Evolutionary conservation across 2,329 filamentous ascomycete genomes (phyloP).

Genomic region (Sporothrix variecibatus): DNA sequence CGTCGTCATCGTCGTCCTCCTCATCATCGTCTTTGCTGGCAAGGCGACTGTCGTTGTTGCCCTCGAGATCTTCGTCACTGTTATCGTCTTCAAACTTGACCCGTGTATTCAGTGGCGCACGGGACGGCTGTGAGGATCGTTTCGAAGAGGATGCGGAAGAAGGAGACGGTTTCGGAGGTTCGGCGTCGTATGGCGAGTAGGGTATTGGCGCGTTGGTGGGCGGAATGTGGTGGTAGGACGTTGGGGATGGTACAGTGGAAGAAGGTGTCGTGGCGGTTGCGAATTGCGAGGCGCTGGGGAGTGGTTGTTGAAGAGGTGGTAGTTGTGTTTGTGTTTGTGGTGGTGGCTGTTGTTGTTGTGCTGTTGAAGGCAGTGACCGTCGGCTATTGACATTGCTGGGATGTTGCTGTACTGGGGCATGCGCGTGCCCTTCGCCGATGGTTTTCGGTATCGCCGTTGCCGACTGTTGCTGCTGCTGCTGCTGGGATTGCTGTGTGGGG

Average conservation of each 20-base stretch:
- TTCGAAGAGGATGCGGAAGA: neutral
- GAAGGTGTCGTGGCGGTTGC: neutral
- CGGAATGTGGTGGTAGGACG: neutral
- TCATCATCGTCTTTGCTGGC: neutral
- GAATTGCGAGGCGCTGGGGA: neutral
- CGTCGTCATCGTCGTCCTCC: neutral
- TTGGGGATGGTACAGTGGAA: neutral
- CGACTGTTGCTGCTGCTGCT: neutral
- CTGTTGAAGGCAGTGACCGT: neutral
- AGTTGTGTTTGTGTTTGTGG: neutral
- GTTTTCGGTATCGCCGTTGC: neutral
- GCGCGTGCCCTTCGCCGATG: neutral
- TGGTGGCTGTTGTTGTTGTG: neutral
- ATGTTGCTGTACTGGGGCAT: neutral
- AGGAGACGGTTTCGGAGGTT: neutral
- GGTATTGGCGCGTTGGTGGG: neutral
- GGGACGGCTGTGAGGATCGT: neutral
- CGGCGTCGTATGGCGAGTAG: neutral
- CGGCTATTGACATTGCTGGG: neutral
- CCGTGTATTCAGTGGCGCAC: neutral
- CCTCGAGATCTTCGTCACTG: neutral
- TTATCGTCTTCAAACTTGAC: slow-evolving; percentile 8
- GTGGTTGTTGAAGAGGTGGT: neutral
- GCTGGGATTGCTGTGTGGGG: neutral
- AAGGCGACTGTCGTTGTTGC: neutral